These are phyloP conservation scores for Kandelia obovata DNA, from an alignment of 345 rosid species.

Conservation along the genomic window DNA sequence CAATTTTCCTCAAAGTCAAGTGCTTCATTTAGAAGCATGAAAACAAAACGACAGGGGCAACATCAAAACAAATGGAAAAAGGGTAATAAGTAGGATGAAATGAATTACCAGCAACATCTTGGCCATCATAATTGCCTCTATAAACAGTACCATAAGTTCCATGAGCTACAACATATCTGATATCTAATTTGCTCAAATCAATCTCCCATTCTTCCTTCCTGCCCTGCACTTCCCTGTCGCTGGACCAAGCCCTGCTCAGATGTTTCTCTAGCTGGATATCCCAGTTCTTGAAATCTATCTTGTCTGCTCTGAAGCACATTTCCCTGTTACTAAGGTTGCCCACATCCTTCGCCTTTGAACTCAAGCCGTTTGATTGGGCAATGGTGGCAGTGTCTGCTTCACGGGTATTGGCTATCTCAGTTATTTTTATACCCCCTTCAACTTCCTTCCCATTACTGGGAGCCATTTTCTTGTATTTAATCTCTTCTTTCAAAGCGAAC, in stretches of 20 bases:
- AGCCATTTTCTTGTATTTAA: constrained; percentile 4
- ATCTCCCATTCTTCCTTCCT: constrained; percentile 31
- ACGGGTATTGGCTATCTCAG: background rate
- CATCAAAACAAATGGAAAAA: background rate
- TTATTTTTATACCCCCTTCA: constrained; percentile 4
- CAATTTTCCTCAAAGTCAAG: background rate
- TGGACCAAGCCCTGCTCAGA: constrained; percentile 33
- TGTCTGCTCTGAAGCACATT: constrained; percentile 28
- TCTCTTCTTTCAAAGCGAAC: background rate
- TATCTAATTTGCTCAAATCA: constrained; percentile 26
- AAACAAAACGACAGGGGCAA: background rate
- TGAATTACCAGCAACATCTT: constrained; percentile 32
- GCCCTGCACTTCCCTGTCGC: constrained; percentile 19
- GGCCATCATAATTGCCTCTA: constrained; percentile 34
- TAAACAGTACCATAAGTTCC: constrained; percentile 35
- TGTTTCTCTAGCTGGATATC: constrained; percentile 34
- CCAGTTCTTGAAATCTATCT: constrained; percentile 35
- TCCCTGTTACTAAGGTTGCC: constrained; percentile 20
- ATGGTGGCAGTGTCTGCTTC: background rate
- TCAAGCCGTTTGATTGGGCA: constrained; percentile 6
- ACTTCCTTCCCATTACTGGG: constrained; percentile 15
- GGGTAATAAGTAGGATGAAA: background rate
- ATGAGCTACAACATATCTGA: constrained; percentile 26
- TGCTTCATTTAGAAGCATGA: background rate
- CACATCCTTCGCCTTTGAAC: constrained; percentile 11